phyloP scores from a whole-genome alignment of 176 grass and related monocot species.

The Pontederia paniculata region DNA sequence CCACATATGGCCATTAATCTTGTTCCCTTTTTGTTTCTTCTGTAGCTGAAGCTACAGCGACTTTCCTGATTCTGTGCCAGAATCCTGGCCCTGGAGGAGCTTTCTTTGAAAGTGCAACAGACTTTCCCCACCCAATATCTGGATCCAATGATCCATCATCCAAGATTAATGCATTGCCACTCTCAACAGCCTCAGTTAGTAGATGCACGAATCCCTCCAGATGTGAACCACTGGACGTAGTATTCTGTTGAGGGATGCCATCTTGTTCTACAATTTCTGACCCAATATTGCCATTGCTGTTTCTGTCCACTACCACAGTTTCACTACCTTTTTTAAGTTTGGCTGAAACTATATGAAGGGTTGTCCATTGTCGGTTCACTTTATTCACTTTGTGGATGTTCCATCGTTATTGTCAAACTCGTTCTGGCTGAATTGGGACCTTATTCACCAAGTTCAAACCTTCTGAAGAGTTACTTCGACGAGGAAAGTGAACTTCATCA shows the following conservation, averaged over 20 bases:
- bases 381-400: background rate
- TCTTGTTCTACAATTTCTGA: conserved; percentile 9
- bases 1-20: conserved; percentile 21
- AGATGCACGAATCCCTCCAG: conserved; percentile 57
- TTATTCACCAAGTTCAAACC: conserved; percentile 8
- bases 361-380: background rate
- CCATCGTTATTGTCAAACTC: background rate
- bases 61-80: conserved; percentile 26
- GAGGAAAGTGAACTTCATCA: conserved; percentile 11
- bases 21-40: conserved; percentile 21
- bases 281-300: background rate
- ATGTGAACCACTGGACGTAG: conserved; percentile 14
- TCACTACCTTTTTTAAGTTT: background rate
- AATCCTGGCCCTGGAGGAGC: conserved; percentile 33
- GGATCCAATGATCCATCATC: conserved; percentile 41
- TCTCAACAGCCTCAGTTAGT: conserved; percentile 54
- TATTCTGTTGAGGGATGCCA: conserved; percentile 8
- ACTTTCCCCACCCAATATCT: conserved; percentile 49
- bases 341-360: background rate
- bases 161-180: conserved; percentile 44
- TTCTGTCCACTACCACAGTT: background rate
- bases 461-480: conserved; percentile 12
- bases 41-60: background rate
- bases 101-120: conserved; percentile 50
- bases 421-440: conserved; percentile 21